Conservation (phyloP, 1,284 basidiomycete species). For the Lignosus rhinocerotis region DNA sequence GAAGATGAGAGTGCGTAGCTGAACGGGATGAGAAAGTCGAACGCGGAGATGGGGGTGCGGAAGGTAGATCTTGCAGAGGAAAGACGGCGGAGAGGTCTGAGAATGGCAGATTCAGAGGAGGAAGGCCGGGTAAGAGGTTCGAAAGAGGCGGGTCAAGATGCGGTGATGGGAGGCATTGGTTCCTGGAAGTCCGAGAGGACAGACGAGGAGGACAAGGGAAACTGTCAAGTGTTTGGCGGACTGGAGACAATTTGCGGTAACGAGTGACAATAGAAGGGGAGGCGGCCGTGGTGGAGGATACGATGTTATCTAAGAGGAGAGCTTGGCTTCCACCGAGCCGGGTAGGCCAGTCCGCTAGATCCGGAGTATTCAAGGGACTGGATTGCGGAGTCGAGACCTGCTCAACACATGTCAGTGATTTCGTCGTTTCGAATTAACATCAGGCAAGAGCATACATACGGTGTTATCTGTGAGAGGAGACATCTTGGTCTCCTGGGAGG, state of each 20-base stretch:
- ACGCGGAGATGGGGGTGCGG: slow-evolving; percentile 14
- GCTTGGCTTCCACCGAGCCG: neutral
- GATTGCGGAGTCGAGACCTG: slow-evolving; percentile 16
- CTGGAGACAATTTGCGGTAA: neutral
- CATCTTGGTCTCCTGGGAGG: slow-evolving; percentile 18
- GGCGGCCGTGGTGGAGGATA: neutral
- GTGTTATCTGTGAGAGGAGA: slow-evolving; percentile 22
- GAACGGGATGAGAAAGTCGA: neutral
- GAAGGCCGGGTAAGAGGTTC: slow-evolving; percentile 21
- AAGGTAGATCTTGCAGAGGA: slow-evolving; percentile 12
- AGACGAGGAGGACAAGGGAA: neutral
- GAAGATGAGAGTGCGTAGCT: slow-evolving; percentile 1
- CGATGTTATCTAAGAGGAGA: neutral
- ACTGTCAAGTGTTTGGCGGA: neutral
- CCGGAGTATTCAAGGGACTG: slow-evolving; percentile 20
- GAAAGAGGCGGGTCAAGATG: slow-evolving; percentile 25
- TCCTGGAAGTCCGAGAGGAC: neutral
- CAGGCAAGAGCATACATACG: slow-evolving; percentile 1
- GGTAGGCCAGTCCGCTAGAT: slow-evolving; percentile 15
- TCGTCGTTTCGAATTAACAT: too few species aligned
- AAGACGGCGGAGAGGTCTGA: slow-evolving; percentile 13
- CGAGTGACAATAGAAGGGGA: slow-evolving; percentile 1
- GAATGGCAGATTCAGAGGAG: slow-evolving; percentile 23
- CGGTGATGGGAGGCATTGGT: slow-evolving; percentile 12
- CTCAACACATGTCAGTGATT: neutral